Evolutionary conservation across 164 flowering plant species (phyloP).

Genomic region (Nymphaea colorata): DNA sequence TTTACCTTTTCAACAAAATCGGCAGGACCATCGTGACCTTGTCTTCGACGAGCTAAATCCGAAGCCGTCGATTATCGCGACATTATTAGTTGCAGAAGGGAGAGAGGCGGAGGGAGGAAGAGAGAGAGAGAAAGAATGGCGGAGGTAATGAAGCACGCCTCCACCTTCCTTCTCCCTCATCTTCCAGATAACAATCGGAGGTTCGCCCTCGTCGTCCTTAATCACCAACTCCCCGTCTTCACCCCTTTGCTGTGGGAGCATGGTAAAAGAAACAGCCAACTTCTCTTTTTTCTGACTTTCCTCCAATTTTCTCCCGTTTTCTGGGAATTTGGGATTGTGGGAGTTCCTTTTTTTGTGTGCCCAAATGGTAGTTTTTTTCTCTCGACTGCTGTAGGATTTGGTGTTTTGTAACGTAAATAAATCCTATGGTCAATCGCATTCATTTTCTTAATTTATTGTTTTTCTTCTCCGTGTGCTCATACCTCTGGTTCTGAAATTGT

Average conservation of each 20-base stretch:
- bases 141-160: conserved; percentile 55
- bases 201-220: conserved; percentile 80
- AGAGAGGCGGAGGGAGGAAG: neutral
- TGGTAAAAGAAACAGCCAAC: conserved; percentile 25
- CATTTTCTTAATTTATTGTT: neutral
- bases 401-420: neutral
- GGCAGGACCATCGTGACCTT: too few species aligned
- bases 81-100: too few species aligned
- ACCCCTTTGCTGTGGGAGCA: conserved; percentile 81
- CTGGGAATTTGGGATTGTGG: neutral
- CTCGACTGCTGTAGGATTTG: neutral
- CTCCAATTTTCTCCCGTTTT: neutral
- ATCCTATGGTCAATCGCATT: neutral
- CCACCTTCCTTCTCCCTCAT: conserved; percentile 64
- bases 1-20: too few species aligned
- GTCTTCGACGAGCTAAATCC: too few species aligned
- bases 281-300: neutral
- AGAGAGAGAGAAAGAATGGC: conserved; percentile 3
- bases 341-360: neutral
- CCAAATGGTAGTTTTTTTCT: neutral
- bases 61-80: too few species aligned
- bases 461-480: neutral
- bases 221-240: conserved; percentile 73
- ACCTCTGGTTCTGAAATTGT: neutral
- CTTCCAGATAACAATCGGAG: conserved; percentile 17